Conservation (phyloP, 768 basidiomycete species). For the Mrakia blollopis region DNA sequence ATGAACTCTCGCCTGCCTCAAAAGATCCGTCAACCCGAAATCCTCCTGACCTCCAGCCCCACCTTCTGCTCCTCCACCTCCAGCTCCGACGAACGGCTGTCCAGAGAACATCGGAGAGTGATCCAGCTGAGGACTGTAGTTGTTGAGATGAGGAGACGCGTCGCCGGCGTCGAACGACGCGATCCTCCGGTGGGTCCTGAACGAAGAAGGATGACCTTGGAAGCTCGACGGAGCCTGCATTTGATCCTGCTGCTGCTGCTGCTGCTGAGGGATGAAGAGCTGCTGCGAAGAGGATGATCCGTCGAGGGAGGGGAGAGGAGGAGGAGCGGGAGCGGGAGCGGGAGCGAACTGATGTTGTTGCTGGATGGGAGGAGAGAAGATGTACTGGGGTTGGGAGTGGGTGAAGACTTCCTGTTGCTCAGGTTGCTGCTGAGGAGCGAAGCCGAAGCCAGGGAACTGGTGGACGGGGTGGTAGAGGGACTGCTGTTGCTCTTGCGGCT, state of each 20-base stretch:
- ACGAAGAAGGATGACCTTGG: not conserved
- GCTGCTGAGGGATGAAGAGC: not conserved
- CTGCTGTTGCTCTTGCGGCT: not conserved
- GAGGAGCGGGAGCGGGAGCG: not conserved
- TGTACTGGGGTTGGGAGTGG: not conserved
- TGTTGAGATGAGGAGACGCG: not conserved
- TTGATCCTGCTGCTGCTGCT: not conserved
- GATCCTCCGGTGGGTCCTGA: constrained; percentile 13
- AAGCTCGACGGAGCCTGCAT: not conserved
- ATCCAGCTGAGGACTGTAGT: not conserved
- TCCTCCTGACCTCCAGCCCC: constrained; percentile 15
- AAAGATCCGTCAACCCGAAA: constrained; percentile 16
- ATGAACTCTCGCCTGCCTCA: constrained; percentile 14
- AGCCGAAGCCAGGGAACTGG: not conserved
- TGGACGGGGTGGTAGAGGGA: not conserved
- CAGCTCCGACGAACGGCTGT: not conserved
- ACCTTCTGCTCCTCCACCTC: not conserved
- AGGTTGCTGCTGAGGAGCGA: not conserved
- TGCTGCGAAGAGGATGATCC: too few relatives aligned
- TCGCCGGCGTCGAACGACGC: constrained; percentile 25
- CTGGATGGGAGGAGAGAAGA: constrained; percentile 2
- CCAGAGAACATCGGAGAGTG: constrained; percentile 3
- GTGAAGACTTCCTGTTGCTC: too few relatives aligned
- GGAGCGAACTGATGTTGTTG: not conserved
- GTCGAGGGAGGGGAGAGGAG: not conserved